phyloP scores from a whole-genome alignment of 2,329 filamentous ascomycete species.

The Alternaria rosae region DNA sequence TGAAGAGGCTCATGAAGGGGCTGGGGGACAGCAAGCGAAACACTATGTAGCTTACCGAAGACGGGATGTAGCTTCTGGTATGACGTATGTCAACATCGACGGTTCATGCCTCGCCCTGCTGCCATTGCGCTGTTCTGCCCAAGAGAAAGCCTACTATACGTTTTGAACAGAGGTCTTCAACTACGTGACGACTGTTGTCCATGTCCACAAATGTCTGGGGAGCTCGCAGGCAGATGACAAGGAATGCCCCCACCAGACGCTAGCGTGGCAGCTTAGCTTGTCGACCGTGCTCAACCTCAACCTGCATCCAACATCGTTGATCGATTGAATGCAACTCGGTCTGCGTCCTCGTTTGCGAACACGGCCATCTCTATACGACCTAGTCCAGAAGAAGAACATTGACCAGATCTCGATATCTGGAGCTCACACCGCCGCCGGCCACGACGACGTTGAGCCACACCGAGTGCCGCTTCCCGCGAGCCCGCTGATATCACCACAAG shows the following conservation, averaged over 20 bases:
- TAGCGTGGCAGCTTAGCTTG: conserved; percentile 20
- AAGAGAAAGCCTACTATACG: not conserved
- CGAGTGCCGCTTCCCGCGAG: conserved; percentile 47
- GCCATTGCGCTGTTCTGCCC: not conserved
- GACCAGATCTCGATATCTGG: conserved; percentile 53
- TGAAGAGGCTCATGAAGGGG: not conserved
- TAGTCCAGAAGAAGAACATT: conserved; percentile 62
- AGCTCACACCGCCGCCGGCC: conserved; percentile 25
- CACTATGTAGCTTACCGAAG: conserved; percentile 4
- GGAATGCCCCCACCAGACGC: conserved; percentile 20
- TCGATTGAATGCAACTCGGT: conserved; percentile 60
- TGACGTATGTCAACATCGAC: conserved; percentile 22
- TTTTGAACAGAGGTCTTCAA: not conserved
- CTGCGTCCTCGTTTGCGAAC: conserved; percentile 65
- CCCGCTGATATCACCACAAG: conserved; percentile 41
- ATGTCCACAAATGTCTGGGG: not conserved
- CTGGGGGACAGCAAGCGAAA: conserved; percentile 1
- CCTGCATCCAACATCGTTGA: conserved; percentile 25
- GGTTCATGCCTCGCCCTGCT: not conserved
- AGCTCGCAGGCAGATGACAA: conserved; percentile 18
- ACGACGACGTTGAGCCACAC: conserved; percentile 39
- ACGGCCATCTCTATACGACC: conserved; percentile 69
- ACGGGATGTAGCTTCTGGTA: conserved; percentile 11
- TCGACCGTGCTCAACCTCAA: conserved; percentile 23
- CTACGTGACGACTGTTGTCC: not conserved